Base-by-base conservation (phyloP, 2,329 filamentous ascomycete genomes). In the Aspergillus brunneoviolaceus region DNA sequence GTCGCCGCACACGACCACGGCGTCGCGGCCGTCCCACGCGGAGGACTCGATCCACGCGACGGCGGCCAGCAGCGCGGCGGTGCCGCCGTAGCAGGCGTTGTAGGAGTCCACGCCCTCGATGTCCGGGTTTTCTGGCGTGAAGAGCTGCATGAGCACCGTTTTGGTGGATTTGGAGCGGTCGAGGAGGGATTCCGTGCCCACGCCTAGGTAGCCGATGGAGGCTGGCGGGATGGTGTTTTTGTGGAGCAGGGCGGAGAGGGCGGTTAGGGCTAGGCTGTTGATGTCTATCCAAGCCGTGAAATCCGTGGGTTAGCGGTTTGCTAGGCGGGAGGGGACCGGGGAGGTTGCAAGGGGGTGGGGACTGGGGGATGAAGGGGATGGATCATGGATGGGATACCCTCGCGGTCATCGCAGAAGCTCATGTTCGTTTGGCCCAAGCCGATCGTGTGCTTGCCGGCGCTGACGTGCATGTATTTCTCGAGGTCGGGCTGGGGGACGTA, bases 141-240 rank as follows among this genome's bases (percentile, higher is more conserved):
- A 93, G 50, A 94, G 84, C 82, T 92, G 90, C 90, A 93, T 94
- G 66, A 94, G 81, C 62, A 94, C 89, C 27, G 89, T 89, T 85
- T 94, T 94, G 81, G 93, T 90, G 49, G 90, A 93, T 84, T 94
- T 94, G 75, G 90, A 93, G 83, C 94, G 94, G 85, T 94, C 90
- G 72, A 94, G 82, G 58, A 94, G 82, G 65, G 90, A 94, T 84
- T 94, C 90, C 56, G 90, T 94, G 72, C 90, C 90, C 71, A 94
- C 90, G 81, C 93, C 90, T 71, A 94, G 83, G 70, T 90, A 89
- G 67, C 90, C 90, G 73, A 94, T 87, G 63, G 87, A 87, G 78
- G 88, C 88, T 72, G 86, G 79, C 78, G 94, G 90, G 78, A 95
- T 87, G 72, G 88, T 87, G 85, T 93, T 93, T 78, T 94, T 94